Percentiles rank a stretch among this genome's conserved stretches.
Conservation (phyloP, 192 early-diverging fungal genomes). For the Chytriomyces sp. region DNA sequence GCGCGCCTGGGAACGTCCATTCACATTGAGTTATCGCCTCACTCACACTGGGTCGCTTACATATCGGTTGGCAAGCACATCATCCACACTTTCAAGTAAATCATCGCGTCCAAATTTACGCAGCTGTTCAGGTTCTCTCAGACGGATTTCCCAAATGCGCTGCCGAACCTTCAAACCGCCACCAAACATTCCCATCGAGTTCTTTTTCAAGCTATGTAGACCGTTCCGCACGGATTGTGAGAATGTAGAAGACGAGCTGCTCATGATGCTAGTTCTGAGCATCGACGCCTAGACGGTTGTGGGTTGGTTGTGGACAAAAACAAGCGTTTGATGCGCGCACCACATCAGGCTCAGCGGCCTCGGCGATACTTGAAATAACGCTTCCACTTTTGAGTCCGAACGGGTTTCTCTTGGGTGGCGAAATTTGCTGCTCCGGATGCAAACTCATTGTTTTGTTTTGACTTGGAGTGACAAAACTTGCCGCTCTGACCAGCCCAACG, state of each 20-base stretch:
- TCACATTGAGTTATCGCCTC: not conserved
- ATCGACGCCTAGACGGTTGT: too few species aligned
- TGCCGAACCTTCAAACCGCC: conserved; percentile 2
- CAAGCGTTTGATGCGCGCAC: too few species aligned
- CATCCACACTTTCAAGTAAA: not conserved
- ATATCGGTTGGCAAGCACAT: not conserved
- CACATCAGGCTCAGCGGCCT: too few species aligned
- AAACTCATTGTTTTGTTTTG: too few species aligned
- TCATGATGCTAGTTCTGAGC: too few species aligned
- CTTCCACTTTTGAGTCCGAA: too few species aligned
- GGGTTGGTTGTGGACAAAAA: too few species aligned
- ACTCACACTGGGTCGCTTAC: not conserved
- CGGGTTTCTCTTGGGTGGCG: too few species aligned
- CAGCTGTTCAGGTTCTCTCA: not conserved
- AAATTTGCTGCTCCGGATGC: too few species aligned
- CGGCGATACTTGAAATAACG: too few species aligned
- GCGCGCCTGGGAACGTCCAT: not conserved
- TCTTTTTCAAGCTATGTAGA: not conserved
- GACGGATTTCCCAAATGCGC: not conserved
- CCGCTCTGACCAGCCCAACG: too few species aligned
- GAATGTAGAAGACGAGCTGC: not conserved
- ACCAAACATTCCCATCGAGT: conserved; percentile 9
- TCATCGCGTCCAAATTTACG: not conserved
- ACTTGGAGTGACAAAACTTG: too few species aligned
- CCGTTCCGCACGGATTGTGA: not conserved